These are phyloP conservation scores for Hanseniaspora uvarum DNA, from an alignment of 1,139 yeast genomes.

Conservation along the genomic window DNA sequence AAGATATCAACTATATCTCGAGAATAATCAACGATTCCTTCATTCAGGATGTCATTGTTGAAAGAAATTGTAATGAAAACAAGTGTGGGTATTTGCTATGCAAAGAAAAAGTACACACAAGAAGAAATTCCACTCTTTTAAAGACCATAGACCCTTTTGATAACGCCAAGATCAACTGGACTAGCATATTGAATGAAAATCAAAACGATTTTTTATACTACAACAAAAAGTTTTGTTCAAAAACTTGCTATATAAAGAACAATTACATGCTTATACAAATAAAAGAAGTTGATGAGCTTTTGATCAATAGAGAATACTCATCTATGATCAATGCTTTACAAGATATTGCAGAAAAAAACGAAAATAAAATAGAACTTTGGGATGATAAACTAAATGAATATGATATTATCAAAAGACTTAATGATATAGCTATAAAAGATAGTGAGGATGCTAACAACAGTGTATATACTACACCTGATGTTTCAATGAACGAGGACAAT, in stretches of 20 bases:
- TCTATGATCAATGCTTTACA: constrained; percentile 2
- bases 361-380: constrained; percentile 16
- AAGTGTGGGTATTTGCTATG: constrained; percentile 15
- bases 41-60: constrained; percentile 11
- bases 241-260: constrained; percentile 13
- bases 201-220: constrained; percentile 13
- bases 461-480: constrained; percentile 7
- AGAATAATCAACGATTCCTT: constrained; percentile 11
- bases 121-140: constrained; percentile 11
- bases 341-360: constrained; percentile 2
- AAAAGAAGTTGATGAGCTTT: constrained; percentile 14
- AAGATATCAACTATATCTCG: constrained; percentile 12
- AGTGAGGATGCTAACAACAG: neutral
- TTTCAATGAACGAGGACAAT: constrained; percentile 11
- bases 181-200: constrained; percentile 11
- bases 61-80: constrained; percentile 14
- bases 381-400: constrained; percentile 12
- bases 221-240: constrained; percentile 14
- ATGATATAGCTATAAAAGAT: constrained; percentile 5
- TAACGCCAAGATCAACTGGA: constrained; percentile 14
- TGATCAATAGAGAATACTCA: constrained; percentile 8
- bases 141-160: constrained; percentile 14
- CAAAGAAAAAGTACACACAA: neutral
- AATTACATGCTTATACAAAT: constrained; percentile 16
- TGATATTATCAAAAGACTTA: constrained; percentile 10